Base-by-base conservation (phyloP, 768 basidiomycete species). In the Boletus barrowsii region DNA sequence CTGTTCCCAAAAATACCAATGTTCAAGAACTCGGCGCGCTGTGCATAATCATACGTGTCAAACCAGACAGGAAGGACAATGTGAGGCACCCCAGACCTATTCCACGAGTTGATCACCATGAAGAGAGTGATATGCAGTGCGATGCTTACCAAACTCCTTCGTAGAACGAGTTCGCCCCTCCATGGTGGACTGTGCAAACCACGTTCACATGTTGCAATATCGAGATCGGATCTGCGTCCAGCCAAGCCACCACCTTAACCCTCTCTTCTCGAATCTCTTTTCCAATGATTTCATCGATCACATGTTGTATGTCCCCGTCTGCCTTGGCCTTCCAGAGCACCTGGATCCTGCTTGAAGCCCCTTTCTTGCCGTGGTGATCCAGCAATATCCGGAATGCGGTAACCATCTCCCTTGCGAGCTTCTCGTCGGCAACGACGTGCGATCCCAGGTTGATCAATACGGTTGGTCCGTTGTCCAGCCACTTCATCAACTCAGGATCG, bases 381-480 rank as follows among this genome's bases (percentile, higher is more conserved):
- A 61, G 18, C 20, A 61, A 15, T 24, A 54, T 42, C 11, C 46
- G 42, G 35, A 61, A 50, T 20, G 59, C 55, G 14, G 39, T n/a
- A 9, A 24, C 37, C 33, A 61, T 33, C 22, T 53, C 51, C 13
- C 29, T 43, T 17, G 41, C 42, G 14, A 20, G 4, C 11, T 40
- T 42, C 6, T 24, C 46, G 24, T 60, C 41, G 9, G 48, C 48
- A 20, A 50, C 3, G 0, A 44, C 35, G n/a, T 32, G 59, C 5
- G 54, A 41, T 4, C 55, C 59, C 4, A 61, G 39, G 41, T 56
- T 61, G n/a, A 61, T 36, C 54, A 57, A 29, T 20, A 57, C 48
- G 7, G 51, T 61, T 14, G 48, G 54, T 14, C 54, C 47, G 14
- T 61, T 33, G 33, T 61, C 44, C 20, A 61, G 17, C 51, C 59